Base-by-base conservation (phyloP, 1,284 basidiomycete species). In the Mycosarcoma maydis region DNA sequence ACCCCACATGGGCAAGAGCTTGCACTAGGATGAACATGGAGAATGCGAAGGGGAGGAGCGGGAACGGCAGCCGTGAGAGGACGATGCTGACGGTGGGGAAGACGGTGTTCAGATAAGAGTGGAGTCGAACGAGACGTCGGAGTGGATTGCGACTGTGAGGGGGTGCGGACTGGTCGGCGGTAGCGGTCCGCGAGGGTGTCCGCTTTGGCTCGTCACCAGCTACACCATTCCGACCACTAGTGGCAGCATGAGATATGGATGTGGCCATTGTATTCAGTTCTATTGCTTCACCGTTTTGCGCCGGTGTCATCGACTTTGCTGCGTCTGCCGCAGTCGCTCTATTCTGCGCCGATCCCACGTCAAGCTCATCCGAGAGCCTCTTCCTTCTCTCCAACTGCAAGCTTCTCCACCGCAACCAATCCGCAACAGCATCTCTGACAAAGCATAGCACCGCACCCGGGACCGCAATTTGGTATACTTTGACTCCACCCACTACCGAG, bases 1-100 rank as follows among this genome's bases (percentile, higher is more conserved):
- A 98, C n/a, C 93, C 93, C 49, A 90, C 88, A 56, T 89, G 86
- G 5, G 88, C 86, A 8, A 98, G 85, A 0, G 87, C 90, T 78
- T 95, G 90, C 50, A 96, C 92, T 42, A 98, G 87, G 74, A 98
- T 92, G 84, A 98, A 98, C 84, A 96, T 93, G 6, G 90, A 89
- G 80, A 98, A 93, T 0, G 94, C 92, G 77, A 98, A 98, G 0
- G 93, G 93, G 10, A 97, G 84, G 7, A 98, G 87, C 10, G 88
- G 86, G 59, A 92, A 87, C 0, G 92, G 92, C 0, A 94, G 85
- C 10, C 90, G 86, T 1, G 88, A 87, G 2, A 90, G 82, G 0
- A 91, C 88, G 16, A 86, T 87, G 73, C 86, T 85, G 34, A 92
- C 86, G 0, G 90, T 94, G 0, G 92, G 94, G 78, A 93, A 91